Evolutionary conservation across 345 rosid species (phyloP).

Genomic region (Citrus mangshanensis): DNA sequence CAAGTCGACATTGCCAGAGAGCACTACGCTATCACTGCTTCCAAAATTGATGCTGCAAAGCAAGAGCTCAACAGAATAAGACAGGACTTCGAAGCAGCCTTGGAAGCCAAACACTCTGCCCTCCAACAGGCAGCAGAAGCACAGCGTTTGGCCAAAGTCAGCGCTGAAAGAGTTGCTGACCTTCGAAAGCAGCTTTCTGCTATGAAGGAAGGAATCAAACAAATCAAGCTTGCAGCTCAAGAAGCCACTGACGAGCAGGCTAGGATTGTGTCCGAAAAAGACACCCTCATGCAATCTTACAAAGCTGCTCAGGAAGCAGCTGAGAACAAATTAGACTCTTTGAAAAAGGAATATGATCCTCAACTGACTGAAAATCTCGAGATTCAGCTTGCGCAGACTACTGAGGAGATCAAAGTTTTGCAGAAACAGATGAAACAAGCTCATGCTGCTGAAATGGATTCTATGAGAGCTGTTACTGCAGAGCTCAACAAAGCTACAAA

Average conservation of each 20-base stretch:
- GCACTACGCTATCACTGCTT: conserved; percentile 43
- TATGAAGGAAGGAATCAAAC: conserved; percentile 55
- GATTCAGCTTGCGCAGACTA: conserved; percentile 43
- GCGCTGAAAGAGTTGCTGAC: conserved; percentile 41
- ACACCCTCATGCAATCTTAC: conserved; percentile 34
- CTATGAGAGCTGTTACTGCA: conserved; percentile 42
- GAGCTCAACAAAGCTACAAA: conserved; percentile 75
- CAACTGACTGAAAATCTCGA: conserved; percentile 48
- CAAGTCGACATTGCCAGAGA: conserved; percentile 61
- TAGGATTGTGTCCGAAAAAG: conserved; percentile 43
- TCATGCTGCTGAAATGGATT: conserved; percentile 56
- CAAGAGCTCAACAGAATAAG: conserved; percentile 63
- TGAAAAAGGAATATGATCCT: conserved; percentile 52
- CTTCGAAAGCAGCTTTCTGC: conserved; percentile 56
- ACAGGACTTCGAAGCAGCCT: conserved; percentile 71
- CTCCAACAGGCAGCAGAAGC: conserved; percentile 78
- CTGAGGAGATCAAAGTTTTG: conserved; percentile 57
- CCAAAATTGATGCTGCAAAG: conserved; percentile 57
- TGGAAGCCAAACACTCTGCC: conserved; percentile 56
- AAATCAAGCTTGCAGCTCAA: conserved; percentile 47
- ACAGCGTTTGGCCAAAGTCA: conserved; percentile 32
- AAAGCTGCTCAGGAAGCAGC: conserved; percentile 46
- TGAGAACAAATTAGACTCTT: conserved; percentile 32
- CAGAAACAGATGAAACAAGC: conserved; percentile 62
- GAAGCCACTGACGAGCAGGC: conserved; percentile 46